phyloP scores from a whole-genome alignment of 345 rosid species.

The Pseudoturritis turrita region DNA sequence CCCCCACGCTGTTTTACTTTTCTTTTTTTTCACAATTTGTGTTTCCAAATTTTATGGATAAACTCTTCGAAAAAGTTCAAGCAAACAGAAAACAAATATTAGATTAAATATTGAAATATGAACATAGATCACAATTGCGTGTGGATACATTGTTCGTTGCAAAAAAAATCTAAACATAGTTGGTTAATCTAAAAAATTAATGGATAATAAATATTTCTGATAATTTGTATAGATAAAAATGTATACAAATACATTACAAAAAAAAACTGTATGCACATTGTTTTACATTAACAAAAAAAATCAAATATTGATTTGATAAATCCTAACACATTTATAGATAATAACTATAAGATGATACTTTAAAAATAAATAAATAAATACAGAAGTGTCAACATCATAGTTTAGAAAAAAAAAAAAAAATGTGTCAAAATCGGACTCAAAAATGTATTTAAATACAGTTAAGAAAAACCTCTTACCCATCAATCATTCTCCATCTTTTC shows the following conservation, averaged over 20 bases:
- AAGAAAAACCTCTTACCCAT: slow-evolving; percentile 24
- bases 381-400: slow-evolving; percentile 21
- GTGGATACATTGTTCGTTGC: neutral
- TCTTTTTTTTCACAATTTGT: neutral
- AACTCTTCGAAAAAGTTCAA: neutral
- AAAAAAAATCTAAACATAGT: neutral
- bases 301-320: neutral
- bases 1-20: neutral
- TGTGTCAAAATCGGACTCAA: slow-evolving; percentile 30
- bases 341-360: neutral
- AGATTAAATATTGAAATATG: neutral
- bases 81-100: neutral
- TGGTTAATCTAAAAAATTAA: neutral
- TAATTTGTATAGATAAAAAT: neutral
- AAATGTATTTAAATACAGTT: slow-evolving; percentile 35
- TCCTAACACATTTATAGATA: slow-evolving; percentile 1
- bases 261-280: neutral
- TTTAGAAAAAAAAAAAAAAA: neutral
- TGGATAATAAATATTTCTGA: neutral
- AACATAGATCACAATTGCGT: neutral
- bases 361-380: neutral
- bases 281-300: neutral
- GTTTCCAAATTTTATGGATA: neutral
- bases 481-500: slow-evolving; percentile 33
- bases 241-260: neutral